A percentile compares a stretch with the other conserved stretches of the same genome.
phyloP scores from a whole-genome alignment of 495 filamentous ascomycete genomes.

The Ramalina intermedia region DNA sequence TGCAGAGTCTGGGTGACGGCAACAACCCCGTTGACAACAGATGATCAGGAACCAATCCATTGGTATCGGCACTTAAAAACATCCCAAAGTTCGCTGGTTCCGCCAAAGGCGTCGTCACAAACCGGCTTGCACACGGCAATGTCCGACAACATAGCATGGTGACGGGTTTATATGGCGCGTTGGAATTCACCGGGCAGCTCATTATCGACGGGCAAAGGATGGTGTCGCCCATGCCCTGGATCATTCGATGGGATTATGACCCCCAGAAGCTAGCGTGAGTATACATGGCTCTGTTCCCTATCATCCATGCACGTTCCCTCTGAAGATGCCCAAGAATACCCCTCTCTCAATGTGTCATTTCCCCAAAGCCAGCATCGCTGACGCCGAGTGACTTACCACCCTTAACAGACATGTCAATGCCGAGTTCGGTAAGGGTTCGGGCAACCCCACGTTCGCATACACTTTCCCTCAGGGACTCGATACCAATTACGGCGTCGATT shows the following conservation, averaged over 20 bases:
- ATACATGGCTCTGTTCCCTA: neutral
- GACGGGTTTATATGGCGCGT: neutral
- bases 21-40: neutral
- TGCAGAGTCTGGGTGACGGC: neutral
- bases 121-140: neutral
- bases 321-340: neutral
- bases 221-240: conserved; percentile 1
- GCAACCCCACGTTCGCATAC: conserved; percentile 1
- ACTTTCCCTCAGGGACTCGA: neutral
- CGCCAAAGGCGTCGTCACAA: neutral
- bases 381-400: neutral
- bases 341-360: neutral
- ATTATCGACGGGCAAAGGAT: neutral
- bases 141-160: neutral
- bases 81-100: neutral
- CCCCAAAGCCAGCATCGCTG: neutral
- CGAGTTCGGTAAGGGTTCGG: neutral
- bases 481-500: neutral
- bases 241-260: conserved; percentile 2
- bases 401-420: neutral
- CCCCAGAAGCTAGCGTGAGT: neutral
- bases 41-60: neutral
- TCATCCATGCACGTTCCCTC: too few species aligned
- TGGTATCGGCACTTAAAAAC: neutral
- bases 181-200: neutral